Evolutionary conservation across 129 eudicot species (phyloP).

Genomic region (Pseudognaphalium luteoalbum): DNA sequence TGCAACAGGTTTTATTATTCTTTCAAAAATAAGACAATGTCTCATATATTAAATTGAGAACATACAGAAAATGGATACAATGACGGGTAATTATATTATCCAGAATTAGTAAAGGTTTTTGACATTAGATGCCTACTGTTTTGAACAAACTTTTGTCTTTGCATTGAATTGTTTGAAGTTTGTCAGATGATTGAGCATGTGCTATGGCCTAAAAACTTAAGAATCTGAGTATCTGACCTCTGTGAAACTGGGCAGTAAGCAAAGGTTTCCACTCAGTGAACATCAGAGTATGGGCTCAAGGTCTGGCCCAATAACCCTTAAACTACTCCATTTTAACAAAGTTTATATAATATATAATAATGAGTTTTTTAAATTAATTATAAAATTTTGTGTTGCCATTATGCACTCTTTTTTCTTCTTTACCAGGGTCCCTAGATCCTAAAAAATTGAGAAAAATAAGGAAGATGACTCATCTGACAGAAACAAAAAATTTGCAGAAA

Average conservation of each 20-base stretch:
- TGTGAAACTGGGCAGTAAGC: conserved; percentile 30
- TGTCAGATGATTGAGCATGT: conserved; percentile 41
- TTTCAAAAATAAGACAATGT: not conserved
- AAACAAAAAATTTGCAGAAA: conserved; percentile 33
- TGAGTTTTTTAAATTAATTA: too few relatives aligned
- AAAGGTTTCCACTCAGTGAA: not conserved
- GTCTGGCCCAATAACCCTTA: not conserved
- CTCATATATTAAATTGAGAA: not conserved
- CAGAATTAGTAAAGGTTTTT: conserved; percentile 10
- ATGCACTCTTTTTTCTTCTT: not conserved
- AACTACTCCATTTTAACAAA: not conserved
- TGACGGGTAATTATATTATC: conserved; percentile 3
- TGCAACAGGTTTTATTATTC: not conserved
- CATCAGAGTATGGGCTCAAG: not conserved
- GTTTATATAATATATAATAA: too few relatives aligned
- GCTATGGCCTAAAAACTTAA: conserved; percentile 26
- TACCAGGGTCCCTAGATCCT: conserved; percentile 8
- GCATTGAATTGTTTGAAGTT: conserved; percentile 19
- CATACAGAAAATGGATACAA: not conserved
- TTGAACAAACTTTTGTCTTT: conserved; percentile 8
- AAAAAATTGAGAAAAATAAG: not conserved
- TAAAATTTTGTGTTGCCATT: not conserved
- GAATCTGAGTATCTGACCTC: conserved; percentile 30
- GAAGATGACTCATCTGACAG: conserved; percentile 8
- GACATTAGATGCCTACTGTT: conserved; percentile 4